Evolutionary conservation across 176 grass and related monocot genomes (phyloP).

Genomic region (bread wheat (Triticum aestivum)): DNA sequence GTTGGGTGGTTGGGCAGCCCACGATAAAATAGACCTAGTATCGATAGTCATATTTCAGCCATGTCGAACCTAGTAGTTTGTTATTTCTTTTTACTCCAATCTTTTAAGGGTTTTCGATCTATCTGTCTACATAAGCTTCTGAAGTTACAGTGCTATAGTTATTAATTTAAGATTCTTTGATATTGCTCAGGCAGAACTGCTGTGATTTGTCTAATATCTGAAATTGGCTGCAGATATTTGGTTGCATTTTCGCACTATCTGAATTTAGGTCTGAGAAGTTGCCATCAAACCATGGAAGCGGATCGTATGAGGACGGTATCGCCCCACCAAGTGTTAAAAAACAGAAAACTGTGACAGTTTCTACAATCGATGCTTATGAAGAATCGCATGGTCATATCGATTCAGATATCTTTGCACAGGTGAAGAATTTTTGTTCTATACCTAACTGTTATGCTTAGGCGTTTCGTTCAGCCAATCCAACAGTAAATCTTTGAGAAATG

Average conservation of each 20-base stretch:
- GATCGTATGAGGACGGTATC: background rate
- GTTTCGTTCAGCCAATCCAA: background rate
- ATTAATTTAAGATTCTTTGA: background rate
- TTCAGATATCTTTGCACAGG: conserved; percentile 10
- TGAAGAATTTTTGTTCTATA: background rate
- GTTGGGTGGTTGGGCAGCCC: background rate
- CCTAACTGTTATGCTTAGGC: background rate
- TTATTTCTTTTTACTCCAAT: background rate
- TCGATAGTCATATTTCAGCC: background rate
- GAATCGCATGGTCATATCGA: background rate
- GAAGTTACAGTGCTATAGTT: background rate
- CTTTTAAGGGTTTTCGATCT: background rate
- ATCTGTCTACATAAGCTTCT: background rate
- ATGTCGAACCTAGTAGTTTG: background rate
- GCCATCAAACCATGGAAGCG: background rate
- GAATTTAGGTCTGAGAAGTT: background rate
- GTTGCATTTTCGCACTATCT: conserved; percentile 18
- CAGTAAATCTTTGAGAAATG: background rate
- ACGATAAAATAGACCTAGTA: background rate
- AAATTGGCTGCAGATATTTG: background rate
- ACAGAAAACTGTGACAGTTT: background rate
- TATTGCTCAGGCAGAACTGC: background rate
- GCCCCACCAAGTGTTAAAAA: background rate
- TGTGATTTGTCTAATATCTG: background rate
- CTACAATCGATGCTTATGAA: background rate